Base-by-base conservation (phyloP, 129 eudicot genomes). In the Apium graveolens region DNA sequence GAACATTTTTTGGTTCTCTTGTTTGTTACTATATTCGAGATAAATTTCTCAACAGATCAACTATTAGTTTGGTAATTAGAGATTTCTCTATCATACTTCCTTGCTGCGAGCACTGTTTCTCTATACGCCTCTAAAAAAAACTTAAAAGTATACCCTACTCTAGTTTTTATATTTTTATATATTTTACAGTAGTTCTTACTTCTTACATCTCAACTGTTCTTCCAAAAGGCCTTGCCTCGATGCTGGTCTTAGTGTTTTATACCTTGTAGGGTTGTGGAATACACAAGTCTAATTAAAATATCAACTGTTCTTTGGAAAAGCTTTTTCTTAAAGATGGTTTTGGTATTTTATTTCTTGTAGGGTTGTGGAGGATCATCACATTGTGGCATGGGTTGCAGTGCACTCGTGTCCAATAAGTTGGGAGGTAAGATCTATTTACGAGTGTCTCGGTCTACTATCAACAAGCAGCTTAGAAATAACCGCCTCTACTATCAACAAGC, bases 321-420 rank as follows among this genome's bases (percentile, higher is more conserved):
- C 69, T 62, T 62, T 62, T 13, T 10, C 38, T 13, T 65, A 37
- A 65, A 31, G 87, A 39, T 76, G 57, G 27, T 71, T 75, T 62
- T 55, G 80, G 46, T 77, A 53, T 82, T 55, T 27, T 80, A 44
- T 81, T 76, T 74, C 20, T 60, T 77, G n/a, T 80, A 91, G 98
- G 93, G 82, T 55, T 94, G 98, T 85, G 97, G 96, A 75, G 96
- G 91, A 68, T 71, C 91, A 78, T 84, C 96, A 78, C 89, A 76
- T 77, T 94, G 97, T 81, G 98, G 98, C 74, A 91, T 85, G 96
- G 97, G 93, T 78, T 94, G 98, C 83, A 88, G 92, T 88, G 98
- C 98, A 69, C 91, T 93, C 76, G 84, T 91, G 75, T 76, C 91
- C 24, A 78, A 84, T 81, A 86, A 83, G 45, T 41, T 46, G 78